Evolutionary conservation across 1,284 basidiomycete species (phyloP), one percentile per base, ranked within the genome.

Genomic region (Puccinia polysora): DNA sequence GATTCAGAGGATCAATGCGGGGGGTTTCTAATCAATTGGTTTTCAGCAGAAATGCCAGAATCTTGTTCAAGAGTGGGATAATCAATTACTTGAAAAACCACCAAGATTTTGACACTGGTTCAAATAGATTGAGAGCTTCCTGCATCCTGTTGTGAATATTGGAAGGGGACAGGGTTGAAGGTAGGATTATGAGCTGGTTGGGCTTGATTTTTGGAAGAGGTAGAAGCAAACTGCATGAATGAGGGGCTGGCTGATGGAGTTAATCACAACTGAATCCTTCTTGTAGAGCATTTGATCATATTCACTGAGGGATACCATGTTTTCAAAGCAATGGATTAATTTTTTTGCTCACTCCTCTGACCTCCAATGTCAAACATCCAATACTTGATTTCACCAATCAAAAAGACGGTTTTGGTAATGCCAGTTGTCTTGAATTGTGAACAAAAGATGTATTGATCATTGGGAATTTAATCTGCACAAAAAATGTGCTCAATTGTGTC

Each of bases 381-480:
- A 83, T 95, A 95, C 32, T 89, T 93, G 70, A 95, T 83, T 78
- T 94, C 90, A 75, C 92, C 91, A 64, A 97, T 90, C 75, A 81
- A 80, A 85, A 97, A 96, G 68, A 88, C 89, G 28, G 92, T 96
- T 82, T 97, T 94, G 1, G 90, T 94, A 79, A 97, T 94, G 79
- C 94, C 94, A 0, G 93, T 97, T 0, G 93, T 97, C 84, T 96
- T 97, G 74, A 97, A 92, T 78, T 94, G 87, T 68, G 88, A 89
- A 38, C 93, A 85, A n/a, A 97, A 83, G 76, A 97, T 95, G 77
- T 97, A 93, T 81, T 95, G 91, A 76, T 80, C 77, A 6, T 74
- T 74, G 0, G 74, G 77, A 23, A 75, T 52, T 73, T 77, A 78
- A 68, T 69, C 65, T 40, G 74, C 74, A 15, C 75, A 69, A 7